Evolutionary conservation across 2,329 filamentous ascomycete species (phyloP).

Genomic region (Neoarthrinium moseri): DNA sequence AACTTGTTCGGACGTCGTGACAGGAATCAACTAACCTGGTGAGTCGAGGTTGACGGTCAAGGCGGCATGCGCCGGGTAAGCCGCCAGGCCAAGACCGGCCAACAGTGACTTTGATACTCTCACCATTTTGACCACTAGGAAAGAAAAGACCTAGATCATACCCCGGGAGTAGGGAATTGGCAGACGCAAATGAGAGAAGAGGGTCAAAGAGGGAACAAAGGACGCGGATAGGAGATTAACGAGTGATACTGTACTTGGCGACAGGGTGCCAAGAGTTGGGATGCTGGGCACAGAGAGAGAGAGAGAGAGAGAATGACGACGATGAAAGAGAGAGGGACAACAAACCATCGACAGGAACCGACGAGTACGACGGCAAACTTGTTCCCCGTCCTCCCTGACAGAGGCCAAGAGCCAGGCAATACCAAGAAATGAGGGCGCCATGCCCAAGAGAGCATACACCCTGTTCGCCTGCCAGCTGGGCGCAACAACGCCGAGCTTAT

Average conservation of each 20-base stretch:
- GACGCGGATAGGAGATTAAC: not conserved
- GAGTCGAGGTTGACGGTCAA: constrained; percentile 28
- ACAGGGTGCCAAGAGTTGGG: too few species aligned
- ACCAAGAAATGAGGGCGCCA: not conserved
- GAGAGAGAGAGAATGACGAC: constrained; percentile 4
- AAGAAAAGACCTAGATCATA: not conserved
- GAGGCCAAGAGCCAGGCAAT: not conserved
- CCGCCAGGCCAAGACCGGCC: constrained; percentile 23
- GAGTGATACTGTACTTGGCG: not conserved
- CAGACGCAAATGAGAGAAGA: not conserved
- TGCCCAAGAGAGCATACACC: too few species aligned
- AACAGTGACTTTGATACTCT: constrained; percentile 20
- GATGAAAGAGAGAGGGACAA: not conserved
- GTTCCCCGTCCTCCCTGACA: not conserved
- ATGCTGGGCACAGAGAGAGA: too few species aligned
- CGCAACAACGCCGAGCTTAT: constrained; percentile 4
- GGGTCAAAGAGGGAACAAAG: not conserved
- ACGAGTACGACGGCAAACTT: not conserved
- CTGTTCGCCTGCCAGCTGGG: not conserved
- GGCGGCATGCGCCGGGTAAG: constrained; percentile 20
- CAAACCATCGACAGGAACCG: not conserved
- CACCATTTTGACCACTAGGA: constrained; percentile 19
- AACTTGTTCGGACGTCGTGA: not conserved
- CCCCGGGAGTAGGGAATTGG: not conserved
- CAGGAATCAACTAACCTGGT: constrained; percentile 19